Evolutionary conservation across 2,329 filamentous ascomycete genomes (phyloP).

Genomic region (Knufia petricola): DNA sequence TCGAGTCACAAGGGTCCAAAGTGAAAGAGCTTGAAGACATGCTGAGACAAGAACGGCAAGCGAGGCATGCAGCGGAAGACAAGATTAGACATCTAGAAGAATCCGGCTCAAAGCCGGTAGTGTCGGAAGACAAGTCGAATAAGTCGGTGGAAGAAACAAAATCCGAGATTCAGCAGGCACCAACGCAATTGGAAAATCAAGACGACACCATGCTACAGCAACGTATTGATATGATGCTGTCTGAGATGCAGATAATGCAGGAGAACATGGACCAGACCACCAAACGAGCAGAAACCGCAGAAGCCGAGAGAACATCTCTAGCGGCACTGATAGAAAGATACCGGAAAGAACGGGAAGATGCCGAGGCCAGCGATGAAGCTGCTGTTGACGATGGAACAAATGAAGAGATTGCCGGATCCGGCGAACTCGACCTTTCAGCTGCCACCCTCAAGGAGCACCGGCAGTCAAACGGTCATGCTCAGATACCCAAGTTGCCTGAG

Average conservation of each 20-base stretch:
- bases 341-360: slow-evolving; percentile 53
- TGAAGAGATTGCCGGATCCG: slow-evolving; percentile 18
- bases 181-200: not conserved
- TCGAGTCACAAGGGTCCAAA: slow-evolving; percentile 69
- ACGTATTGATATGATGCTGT: slow-evolving; percentile 65
- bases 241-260: slow-evolving; percentile 72
- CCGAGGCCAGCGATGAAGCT: slow-evolving; percentile 34
- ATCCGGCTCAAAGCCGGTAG: slow-evolving; percentile 34
- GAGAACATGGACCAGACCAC: slow-evolving; percentile 70
- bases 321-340: slow-evolving; percentile 83
- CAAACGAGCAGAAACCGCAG: slow-evolving; percentile 67
- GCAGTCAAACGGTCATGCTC: slow-evolving; percentile 35
- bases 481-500: slow-evolving; percentile 37
- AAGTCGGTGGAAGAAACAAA: slow-evolving; percentile 15
- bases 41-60: slow-evolving; percentile 68
- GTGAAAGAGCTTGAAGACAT: slow-evolving; percentile 73
- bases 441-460: slow-evolving; percentile 13
- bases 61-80: slow-evolving; percentile 76
- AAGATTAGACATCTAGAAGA: slow-evolving; percentile 61
- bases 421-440: slow-evolving; percentile 2
- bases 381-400: slow-evolving; percentile 31
- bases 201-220: slow-evolving; percentile 46
- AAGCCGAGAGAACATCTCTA: slow-evolving; percentile 66
- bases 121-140: slow-evolving; percentile 26
- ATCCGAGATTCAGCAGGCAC: slow-evolving; percentile 13